Evolutionary conservation across 73 alveolate species (phyloP), one percentile per base, ranked within the genome.

Genomic region (Paramecium primaurelia): DNA sequence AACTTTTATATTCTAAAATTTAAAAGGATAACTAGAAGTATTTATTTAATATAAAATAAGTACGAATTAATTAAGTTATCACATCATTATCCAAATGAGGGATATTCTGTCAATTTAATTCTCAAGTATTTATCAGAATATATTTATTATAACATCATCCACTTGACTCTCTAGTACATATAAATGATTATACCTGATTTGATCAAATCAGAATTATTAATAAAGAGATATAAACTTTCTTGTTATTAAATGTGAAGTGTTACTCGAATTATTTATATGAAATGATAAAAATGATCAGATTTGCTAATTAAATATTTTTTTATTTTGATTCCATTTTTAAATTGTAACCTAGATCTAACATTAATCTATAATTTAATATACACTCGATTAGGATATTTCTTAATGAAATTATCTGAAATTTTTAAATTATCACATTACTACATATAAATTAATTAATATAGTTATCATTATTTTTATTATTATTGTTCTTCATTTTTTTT

Each of bases 221-320:
- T 45, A 25, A 80, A 80, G 8, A 80, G 30, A 47, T 80, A 80
- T n/a, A 80, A 10, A 12, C 77, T 20, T 80, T 80, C 91, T 47
- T 42, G 49, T 9, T 44, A 20, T 10, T 80, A 14, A 2, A 80
- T 1, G 14, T 40, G 47, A 6, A 80, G 22, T 47, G 71, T 32
- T 14, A 45, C 75, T 49, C 91, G 0, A 14, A 64, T 64, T 11
- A 64, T 34, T 64, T 64, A 64, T 0, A 64, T 54, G 47, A 75
- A 75, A 38, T 75, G 88, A 34, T 75, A 75, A 38, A 75, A 75
- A 36, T 75, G 88, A 36, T 75, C 88, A 36, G 88, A 75, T 75
- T 75, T 75, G 60, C 88, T 75, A 20, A 75, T 42, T 75, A 75
- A 75, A 75, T 75, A 75, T 36, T 75, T 75, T 42, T 75, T 75